Evolutionary conservation across 73 alveolate genomes (phyloP), one percentile per base, ranked within the genome.

Genomic region (Paraurostyla sp.): DNA sequence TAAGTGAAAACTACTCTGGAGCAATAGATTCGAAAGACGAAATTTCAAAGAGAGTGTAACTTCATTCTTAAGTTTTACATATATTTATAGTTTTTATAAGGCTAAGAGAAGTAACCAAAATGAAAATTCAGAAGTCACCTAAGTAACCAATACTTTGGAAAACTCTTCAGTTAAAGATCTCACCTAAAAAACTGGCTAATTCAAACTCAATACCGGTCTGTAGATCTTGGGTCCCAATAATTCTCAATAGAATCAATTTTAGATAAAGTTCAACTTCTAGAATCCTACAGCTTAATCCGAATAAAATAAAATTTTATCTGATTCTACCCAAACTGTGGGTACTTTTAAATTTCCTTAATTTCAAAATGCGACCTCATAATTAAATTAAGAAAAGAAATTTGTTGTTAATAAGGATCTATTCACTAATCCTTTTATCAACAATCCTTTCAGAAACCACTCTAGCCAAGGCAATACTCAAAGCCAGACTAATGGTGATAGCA

Each of bases 331-430:
- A n/a, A n/a, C n/a, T n/a, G n/a, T n/a, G n/a, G n/a, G n/a, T n/a
- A n/a, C n/a, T n/a, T n/a, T n/a, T n/a, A n/a, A n/a, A n/a, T n/a
- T n/a, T n/a, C n/a, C n/a, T n/a, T n/a, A n/a, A n/a, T n/a, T n/a
- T n/a, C n/a, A n/a, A n/a, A n/a, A n/a, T n/a, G n/a, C n/a, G n/a
- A n/a, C n/a, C n/a, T n/a, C n/a, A n/a, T n/a, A n/a, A n/a, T n/a
- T n/a, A n/a, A n/a, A n/a, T n/a, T n/a, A n/a, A n/a, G 76, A 65
- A 65, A 38, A 65, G 82, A 65, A 65, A 38, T 65, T 65, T 40
- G 82, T 65, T 1, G 82, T 65, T 38, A 65, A 65, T 22, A 65
- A 65, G 25, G 82, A 65, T 65, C 82, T 65, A 2, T 65, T 65
- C 58, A 11, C 59, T 15, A 65, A 65, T 38, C 58, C 56, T 18